Evolutionary conservation across 352 stramenopile genomes (phyloP).

Genomic region (Hyaloperonospora arabidopsidis): DNA sequence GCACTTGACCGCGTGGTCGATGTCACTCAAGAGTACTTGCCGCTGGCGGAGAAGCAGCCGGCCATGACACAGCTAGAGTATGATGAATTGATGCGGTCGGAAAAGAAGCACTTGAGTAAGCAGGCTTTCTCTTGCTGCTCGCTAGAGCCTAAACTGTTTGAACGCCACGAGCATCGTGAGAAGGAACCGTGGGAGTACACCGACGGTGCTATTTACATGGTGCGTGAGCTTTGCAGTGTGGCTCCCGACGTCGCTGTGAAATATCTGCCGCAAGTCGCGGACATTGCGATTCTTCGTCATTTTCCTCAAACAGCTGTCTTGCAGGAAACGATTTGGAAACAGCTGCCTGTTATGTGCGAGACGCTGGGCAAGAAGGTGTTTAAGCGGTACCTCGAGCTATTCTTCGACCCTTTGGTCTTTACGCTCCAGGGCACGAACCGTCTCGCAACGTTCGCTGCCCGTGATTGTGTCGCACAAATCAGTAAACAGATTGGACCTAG

Average conservation of each 20-base stretch:
- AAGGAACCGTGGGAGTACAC: constrained; percentile 92
- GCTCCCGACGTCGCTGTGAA: constrained; percentile 44
- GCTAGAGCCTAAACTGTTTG: constrained; percentile 90
- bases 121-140: constrained; percentile 93
- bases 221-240: constrained; percentile 85
- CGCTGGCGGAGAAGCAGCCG: constrained; percentile 86
- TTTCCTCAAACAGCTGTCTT: constrained; percentile 67
- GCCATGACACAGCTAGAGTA: constrained; percentile 90
- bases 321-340: constrained; percentile 83
- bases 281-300: constrained; percentile 67
- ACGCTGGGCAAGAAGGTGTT: constrained; percentile 76
- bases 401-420: constrained; percentile 79
- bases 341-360: constrained; percentile 62
- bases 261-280: constrained; percentile 50
- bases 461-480: constrained; percentile 65
- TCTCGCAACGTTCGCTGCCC: constrained; percentile 60
- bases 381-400: constrained; percentile 78
- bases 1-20: constrained; percentile 67
- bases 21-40: constrained; percentile 61
- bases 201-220: constrained; percentile 93
- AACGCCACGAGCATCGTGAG: constrained; percentile 76
- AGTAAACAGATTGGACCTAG: constrained; percentile 74
- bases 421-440: constrained; percentile 66
- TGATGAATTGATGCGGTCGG: constrained; percentile 87
- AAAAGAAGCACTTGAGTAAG: constrained; percentile 87